Percentiles rank a stretch among this genome's conserved stretches.
phyloP scores from a whole-genome alignment of 768 basidiomycete species.

The Termitomyces heimii region DNA sequence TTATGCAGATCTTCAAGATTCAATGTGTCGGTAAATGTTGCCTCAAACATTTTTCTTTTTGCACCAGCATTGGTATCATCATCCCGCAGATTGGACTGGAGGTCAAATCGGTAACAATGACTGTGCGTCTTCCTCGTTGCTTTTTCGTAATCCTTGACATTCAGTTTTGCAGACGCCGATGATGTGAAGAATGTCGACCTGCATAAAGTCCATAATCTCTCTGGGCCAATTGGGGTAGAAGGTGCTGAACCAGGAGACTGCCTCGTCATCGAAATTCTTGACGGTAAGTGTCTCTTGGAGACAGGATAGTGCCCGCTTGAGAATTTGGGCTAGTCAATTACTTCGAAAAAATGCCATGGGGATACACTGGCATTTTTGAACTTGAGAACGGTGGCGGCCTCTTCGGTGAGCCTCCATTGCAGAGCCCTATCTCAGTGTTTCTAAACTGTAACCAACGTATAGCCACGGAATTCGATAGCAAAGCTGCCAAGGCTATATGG shows the following conservation, averaged over 20 bases:
- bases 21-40: constrained; percentile 54
- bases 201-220: constrained; percentile 65
- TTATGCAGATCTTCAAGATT: constrained; percentile 55
- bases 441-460: not conserved
- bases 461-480: constrained; percentile 65
- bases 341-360: constrained; percentile 78
- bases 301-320: no score
- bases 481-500: constrained; percentile 77
- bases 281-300: constrained; percentile 33
- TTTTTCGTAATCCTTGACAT: not conserved
- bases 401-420: constrained; percentile 37
- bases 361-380: constrained; percentile 76
- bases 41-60: not conserved
- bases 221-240: constrained; percentile 69
- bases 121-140: constrained; percentile 30
- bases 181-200: constrained; percentile 64
- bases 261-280: constrained; percentile 75
- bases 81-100: constrained; percentile 62
- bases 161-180: constrained; percentile 42
- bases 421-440: not conserved
- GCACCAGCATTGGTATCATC: not conserved
- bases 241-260: constrained; percentile 78
- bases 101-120: constrained; percentile 77
- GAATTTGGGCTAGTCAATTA: constrained; percentile 40
- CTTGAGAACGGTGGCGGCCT: constrained; percentile 67